Percentiles rank a stretch among this genome's conserved stretches.
Evolutionary conservation across 495 filamentous ascomycete species (phyloP).

Genomic region (Gamarada debralockiae): DNA sequence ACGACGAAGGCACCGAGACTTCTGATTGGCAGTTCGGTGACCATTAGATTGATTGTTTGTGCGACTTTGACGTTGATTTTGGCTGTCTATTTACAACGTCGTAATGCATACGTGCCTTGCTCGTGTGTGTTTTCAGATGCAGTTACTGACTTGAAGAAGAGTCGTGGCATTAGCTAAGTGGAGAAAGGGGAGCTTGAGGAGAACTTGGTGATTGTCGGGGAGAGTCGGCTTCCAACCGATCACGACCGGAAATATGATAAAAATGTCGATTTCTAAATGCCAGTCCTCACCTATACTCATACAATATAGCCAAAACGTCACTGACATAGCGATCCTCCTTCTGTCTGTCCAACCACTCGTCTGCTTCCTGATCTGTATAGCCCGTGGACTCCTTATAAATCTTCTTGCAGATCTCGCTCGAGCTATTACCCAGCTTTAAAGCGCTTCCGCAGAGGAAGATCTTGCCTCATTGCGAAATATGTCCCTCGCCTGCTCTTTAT

Average conservation of each 20-base stretch:
- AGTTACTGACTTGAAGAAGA: too few relatives aligned
- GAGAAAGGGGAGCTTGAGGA: too few relatives aligned
- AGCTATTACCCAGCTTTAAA: neutral
- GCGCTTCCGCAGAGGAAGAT: neutral
- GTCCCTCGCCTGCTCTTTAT: slow-evolving; percentile 20
- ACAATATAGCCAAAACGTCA: too few relatives aligned
- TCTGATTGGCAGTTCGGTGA: slow-evolving; percentile 19
- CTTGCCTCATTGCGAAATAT: neutral
- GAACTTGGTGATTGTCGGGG: too few relatives aligned
- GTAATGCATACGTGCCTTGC: neutral
- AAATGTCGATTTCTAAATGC: too few relatives aligned
- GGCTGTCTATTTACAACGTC: neutral
- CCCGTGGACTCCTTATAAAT: neutral
- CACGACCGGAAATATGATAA: too few relatives aligned
- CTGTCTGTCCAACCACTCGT: neutral
- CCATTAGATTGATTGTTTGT: slow-evolving; percentile 11
- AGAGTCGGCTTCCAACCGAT: too few relatives aligned
- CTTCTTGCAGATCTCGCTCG: neutral
- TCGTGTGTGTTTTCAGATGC: too few relatives aligned
- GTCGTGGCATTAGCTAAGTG: too few relatives aligned
- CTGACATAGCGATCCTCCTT: slow-evolving; percentile 1
- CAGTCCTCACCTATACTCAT: too few relatives aligned
- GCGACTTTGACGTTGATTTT: slow-evolving; percentile 1
- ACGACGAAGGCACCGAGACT: slow-evolving; percentile 21
- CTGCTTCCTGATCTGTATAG: neutral